phyloP scores from a whole-genome alignment of 169 alveolate genomes.

The Plasmodium falciparum region DNA sequence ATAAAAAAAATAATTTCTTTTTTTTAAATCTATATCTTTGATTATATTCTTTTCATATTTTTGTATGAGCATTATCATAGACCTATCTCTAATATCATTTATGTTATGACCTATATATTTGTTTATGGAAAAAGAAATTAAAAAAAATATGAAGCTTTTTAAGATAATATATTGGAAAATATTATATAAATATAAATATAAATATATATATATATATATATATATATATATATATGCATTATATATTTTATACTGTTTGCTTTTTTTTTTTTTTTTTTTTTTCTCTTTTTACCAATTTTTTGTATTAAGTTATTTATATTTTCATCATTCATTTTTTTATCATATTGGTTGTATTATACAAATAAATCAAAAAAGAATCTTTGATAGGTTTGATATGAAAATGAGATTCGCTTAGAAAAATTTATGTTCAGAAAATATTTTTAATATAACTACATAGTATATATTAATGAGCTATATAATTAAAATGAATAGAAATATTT shows the following conservation, averaged over 20 bases:
- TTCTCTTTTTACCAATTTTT: constrained; percentile 54
- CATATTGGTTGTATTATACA: background rate
- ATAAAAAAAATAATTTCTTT: constrained; percentile 49
- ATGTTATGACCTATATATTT: constrained; percentile 51
- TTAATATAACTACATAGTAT: too few relatives aligned
- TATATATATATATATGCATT: background rate
- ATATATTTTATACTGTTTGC: background rate
- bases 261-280: background rate
- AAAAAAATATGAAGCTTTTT: too few relatives aligned
- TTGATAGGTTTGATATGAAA: too few relatives aligned
- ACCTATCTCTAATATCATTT: constrained; percentile 68
- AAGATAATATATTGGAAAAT: too few relatives aligned
- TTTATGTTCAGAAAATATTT: too few relatives aligned
- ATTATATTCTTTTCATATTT: constrained; percentile 66
- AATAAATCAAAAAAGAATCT: too few relatives aligned
- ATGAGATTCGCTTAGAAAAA: too few relatives aligned
- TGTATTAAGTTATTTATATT: constrained; percentile 63
- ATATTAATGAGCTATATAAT: too few relatives aligned
- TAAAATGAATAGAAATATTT: too few relatives aligned
- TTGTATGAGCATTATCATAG: constrained; percentile 59
- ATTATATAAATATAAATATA: too few relatives aligned
- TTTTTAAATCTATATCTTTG: constrained; percentile 53
- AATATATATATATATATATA: too few relatives aligned
- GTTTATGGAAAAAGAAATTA: background rate
- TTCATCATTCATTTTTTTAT: constrained; percentile 60